phyloP scores from a whole-genome alignment of 805 yeast genomes.

The Komagataella ulmi region DNA sequence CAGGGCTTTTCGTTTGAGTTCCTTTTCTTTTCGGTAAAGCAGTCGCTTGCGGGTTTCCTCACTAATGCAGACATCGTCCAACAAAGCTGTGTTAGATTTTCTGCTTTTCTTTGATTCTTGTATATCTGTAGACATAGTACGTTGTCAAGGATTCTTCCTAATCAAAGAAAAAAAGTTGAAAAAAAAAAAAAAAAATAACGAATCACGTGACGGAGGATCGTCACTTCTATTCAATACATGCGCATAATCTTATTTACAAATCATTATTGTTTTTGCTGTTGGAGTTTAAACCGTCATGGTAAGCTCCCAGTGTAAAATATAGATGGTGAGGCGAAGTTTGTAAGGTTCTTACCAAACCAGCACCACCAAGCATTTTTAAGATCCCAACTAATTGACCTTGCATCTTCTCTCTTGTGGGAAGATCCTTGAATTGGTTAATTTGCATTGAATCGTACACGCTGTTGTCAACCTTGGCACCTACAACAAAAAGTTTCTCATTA shows the following conservation, averaged over 20 bases:
- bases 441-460: constrained; percentile 36
- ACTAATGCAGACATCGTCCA: background rate
- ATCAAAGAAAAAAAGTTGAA: background rate
- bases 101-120: background rate
- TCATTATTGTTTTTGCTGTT: background rate
- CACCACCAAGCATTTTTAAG: constrained; percentile 78
- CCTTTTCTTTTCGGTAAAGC: constrained; percentile 34
- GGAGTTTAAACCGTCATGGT: constrained; percentile 18
- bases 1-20: constrained; percentile 26
- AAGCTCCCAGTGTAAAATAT: constrained; percentile 64
- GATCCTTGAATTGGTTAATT: constrained; percentile 50
- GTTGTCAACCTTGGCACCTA: constrained; percentile 65
- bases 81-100: background rate
- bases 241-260: background rate
- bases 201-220: no score
- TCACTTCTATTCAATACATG: background rate
- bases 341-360: constrained; percentile 74
- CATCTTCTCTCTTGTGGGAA: constrained; percentile 59
- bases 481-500: constrained; percentile 61
- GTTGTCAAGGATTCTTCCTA: background rate
- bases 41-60: constrained; percentile 24
- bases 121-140: background rate
- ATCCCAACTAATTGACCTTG: constrained; percentile 77
- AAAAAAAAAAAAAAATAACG: background rate
- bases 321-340: constrained; percentile 54